Percentiles rank a stretch among this genome's conserved stretches.
These are phyloP conservation scores for Scheffersomyces stipitis DNA, from an alignment of 805 yeast genomes.

Conservation along the genomic window DNA sequence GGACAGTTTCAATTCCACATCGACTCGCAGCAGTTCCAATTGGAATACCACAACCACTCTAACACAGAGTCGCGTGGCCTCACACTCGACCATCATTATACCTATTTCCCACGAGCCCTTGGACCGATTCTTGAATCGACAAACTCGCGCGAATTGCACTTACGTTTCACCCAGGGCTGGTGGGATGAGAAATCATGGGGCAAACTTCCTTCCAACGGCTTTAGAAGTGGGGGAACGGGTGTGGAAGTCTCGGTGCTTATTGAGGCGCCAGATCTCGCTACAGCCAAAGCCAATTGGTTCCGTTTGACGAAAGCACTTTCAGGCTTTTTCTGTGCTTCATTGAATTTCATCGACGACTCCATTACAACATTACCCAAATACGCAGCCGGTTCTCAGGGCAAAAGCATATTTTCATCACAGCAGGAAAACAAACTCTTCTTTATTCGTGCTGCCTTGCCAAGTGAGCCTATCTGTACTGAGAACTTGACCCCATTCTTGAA, in stretches of 20 bases:
- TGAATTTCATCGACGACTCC: conserved; percentile 80
- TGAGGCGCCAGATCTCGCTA: conserved; percentile 56
- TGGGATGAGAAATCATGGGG: conserved; percentile 95
- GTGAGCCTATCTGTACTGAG: conserved; percentile 96
- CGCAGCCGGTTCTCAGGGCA: conserved; percentile 43
- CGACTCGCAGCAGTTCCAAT: conserved; percentile 47
- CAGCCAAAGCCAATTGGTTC: conserved; percentile 68
- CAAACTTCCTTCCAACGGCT: conserved; percentile 68
- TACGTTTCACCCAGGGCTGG: conserved; percentile 91
- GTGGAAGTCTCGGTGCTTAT: conserved; percentile 90
- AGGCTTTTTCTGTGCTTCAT: conserved; percentile 92
- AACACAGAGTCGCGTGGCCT: background rate
- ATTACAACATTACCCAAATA: conserved; percentile 61
- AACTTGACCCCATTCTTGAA: conserved; percentile 92
- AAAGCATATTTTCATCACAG: conserved; percentile 19
- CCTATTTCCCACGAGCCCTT: conserved; percentile 74
- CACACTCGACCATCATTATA: conserved; percentile 56
- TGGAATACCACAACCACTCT: conserved; percentile 17
- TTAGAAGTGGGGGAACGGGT: conserved; percentile 85
- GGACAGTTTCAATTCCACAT: conserved; percentile 71
- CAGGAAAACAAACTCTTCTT: conserved; percentile 46
- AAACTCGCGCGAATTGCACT: conserved; percentile 70
- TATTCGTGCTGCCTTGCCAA: conserved; percentile 83
- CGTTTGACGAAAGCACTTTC: conserved; percentile 72
- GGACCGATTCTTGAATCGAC: conserved; percentile 73